These are phyloP conservation scores for Aspergillus sp. DNA, from an alignment of 2,329 filamentous ascomycete genomes.

Conservation along the genomic window DNA sequence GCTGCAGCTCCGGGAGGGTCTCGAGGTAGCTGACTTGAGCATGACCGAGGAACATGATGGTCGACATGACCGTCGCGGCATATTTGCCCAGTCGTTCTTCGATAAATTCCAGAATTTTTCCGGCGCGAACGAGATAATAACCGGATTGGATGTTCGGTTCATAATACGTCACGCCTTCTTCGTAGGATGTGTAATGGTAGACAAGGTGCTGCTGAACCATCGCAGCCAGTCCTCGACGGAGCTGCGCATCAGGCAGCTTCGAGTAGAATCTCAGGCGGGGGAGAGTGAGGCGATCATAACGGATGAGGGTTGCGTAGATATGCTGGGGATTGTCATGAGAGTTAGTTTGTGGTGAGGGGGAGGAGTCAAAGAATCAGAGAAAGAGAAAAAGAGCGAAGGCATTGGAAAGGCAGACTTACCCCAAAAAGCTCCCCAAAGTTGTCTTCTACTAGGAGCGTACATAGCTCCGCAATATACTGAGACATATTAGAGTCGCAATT, in stretches of 20 bases:
- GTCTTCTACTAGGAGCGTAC: conserved; percentile 83
- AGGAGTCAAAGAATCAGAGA: not conserved
- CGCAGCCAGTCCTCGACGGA: conserved; percentile 78
- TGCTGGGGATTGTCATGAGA: conserved; percentile 57
- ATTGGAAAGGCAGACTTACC: conserved; percentile 56
- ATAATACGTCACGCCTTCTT: conserved; percentile 69
- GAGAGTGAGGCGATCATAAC: conserved; percentile 73
- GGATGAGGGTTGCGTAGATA: conserved; percentile 77
- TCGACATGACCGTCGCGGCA: conserved; percentile 72
- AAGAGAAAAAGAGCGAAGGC: not conserved
- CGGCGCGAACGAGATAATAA: conserved; percentile 77
- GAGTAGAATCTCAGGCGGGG: conserved; percentile 69
- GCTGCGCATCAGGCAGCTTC: conserved; percentile 68
- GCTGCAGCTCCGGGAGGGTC: conserved; percentile 34
- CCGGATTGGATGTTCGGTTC: conserved; percentile 78
- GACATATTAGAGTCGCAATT: conserved; percentile 24
- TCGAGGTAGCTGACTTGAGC: conserved; percentile 55
- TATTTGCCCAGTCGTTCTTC: conserved; percentile 71
- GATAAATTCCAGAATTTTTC: conserved; percentile 76
- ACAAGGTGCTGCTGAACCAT: conserved; percentile 87
- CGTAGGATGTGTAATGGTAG: conserved; percentile 66
- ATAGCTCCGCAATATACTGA: conserved; percentile 79
- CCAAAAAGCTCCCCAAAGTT: conserved; percentile 88
- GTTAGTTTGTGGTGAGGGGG: conserved; percentile 3
- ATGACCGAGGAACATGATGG: conserved; percentile 74